These are phyloP conservation scores for Puccinia sorghi DNA, from an alignment of 1,284 basidiomycete genomes.

Conservation along the genomic window DNA sequence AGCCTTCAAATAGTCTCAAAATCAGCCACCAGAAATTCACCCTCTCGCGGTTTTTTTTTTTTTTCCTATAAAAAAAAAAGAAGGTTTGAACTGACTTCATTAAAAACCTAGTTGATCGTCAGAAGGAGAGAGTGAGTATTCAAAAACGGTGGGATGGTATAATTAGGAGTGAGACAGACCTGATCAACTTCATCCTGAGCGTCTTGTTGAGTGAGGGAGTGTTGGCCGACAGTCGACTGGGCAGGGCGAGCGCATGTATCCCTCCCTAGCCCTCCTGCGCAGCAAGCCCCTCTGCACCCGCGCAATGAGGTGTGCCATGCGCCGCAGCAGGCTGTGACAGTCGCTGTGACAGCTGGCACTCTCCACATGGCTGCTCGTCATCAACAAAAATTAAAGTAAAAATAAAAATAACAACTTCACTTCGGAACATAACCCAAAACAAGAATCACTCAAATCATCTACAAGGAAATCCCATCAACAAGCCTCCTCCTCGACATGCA, in stretches of 20 bases:
- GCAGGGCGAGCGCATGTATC: too few species aligned
- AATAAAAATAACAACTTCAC: too few species aligned
- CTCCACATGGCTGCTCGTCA: neutral
- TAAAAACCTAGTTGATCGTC: slow-evolving; percentile 32
- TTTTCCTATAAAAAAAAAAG: neutral
- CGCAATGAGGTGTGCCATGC: neutral
- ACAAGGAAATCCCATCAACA: neutral
- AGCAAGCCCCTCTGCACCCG: neutral
- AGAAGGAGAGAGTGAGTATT: neutral
- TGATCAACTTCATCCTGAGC: slow-evolving; percentile 43
- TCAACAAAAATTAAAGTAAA: neutral
- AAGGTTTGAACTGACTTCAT: slow-evolving; percentile 48
- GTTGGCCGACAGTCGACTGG: too few species aligned
- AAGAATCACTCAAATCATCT: neutral
- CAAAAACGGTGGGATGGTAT: neutral
- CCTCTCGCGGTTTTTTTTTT: neutral
- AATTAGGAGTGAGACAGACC: slow-evolving; percentile 5
- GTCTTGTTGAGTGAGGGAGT: neutral
- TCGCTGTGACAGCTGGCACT: neutral
- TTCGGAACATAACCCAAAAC: neutral
- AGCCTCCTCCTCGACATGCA: slow-evolving; percentile 25
- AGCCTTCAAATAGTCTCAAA: slow-evolving; percentile 65
- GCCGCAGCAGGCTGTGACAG: neutral
- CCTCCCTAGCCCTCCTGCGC: too few species aligned
- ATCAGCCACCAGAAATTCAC: neutral